phyloP scores from a whole-genome alignment of 352 stramenopile genomes.

The Pseudoperonospora humuli region DNA sequence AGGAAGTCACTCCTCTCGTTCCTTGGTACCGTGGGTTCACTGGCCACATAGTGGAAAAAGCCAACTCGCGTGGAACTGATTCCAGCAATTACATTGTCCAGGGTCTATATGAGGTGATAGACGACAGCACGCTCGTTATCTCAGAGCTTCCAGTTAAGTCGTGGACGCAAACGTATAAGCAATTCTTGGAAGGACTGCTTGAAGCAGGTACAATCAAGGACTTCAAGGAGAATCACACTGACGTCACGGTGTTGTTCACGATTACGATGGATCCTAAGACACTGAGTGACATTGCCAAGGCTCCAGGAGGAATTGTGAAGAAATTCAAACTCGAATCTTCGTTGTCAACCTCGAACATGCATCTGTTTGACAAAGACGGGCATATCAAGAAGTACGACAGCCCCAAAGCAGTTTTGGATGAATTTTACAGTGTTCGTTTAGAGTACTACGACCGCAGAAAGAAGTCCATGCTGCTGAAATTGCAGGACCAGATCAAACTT shows the following conservation, averaged over 20 bases:
- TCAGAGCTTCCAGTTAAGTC: slow-evolving; percentile 93
- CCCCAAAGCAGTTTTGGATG: slow-evolving; percentile 89
- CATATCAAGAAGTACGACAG: slow-evolving; percentile 92
- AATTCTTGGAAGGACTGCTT: slow-evolving; percentile 88
- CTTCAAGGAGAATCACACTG: slow-evolving; percentile 90
- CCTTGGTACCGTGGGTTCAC: slow-evolving; percentile 91
- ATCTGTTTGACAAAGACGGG: slow-evolving; percentile 89
- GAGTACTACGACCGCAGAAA: slow-evolving; percentile 93
- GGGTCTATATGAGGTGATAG: slow-evolving; percentile 68
- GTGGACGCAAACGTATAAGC: slow-evolving; percentile 97
- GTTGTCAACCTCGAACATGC: slow-evolving; percentile 95
- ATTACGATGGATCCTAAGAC: slow-evolving; percentile 70
- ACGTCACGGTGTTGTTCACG: slow-evolving; percentile 90
- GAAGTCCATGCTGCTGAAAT: slow-evolving; percentile 70
- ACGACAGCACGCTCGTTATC: slow-evolving; percentile 90
- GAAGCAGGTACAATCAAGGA: slow-evolving; percentile 86
- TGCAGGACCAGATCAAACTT: slow-evolving; percentile 86
- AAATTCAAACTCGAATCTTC: slow-evolving; percentile 93
- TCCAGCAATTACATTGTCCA: slow-evolving; percentile 77
- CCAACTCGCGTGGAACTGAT: slow-evolving; percentile 39
- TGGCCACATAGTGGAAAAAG: slow-evolving; percentile 81
- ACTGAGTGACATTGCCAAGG: slow-evolving; percentile 60
- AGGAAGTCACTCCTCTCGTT: slow-evolving; percentile 51
- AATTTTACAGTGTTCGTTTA: slow-evolving; percentile 91
- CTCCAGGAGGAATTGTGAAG: slow-evolving; percentile 83